These are phyloP conservation scores for Trichoderma endophyticum DNA, from an alignment of 2,329 filamentous ascomycete genomes.

Conservation along the genomic window DNA sequence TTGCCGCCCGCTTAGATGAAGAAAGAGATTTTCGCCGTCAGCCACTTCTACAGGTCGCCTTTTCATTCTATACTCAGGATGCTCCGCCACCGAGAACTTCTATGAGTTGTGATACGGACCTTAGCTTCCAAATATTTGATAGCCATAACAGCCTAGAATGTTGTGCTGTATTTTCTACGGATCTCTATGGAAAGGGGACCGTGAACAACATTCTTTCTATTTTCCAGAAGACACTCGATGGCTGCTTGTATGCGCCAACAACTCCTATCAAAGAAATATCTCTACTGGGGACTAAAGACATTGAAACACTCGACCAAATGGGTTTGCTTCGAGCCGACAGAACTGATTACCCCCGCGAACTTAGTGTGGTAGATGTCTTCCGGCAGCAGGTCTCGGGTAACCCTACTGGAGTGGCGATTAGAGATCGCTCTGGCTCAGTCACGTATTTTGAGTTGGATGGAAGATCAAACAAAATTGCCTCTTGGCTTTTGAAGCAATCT, in stretches of 20 bases:
- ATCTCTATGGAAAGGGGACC: background rate
- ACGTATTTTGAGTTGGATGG: background rate
- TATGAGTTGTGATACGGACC: background rate
- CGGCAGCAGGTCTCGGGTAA: background rate
- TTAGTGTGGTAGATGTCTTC: background rate
- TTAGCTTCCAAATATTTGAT: background rate
- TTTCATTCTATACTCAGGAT: background rate
- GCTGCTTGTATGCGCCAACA: background rate
- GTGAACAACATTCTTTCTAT: background rate
- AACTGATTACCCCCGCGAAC: background rate
- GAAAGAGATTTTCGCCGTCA: background rate
- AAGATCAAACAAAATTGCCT: background rate
- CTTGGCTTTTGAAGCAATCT: background rate
- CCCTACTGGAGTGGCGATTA: background rate
- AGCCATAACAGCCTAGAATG: background rate
- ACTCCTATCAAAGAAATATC: background rate
- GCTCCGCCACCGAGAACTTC: background rate
- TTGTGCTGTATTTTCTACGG: background rate
- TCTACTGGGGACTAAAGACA: background rate
- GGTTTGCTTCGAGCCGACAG: background rate
- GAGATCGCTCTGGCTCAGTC: background rate
- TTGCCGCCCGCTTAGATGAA: background rate
- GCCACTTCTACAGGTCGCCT: background rate
- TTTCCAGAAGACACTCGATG: background rate
- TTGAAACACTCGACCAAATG: background rate